Evolutionary conservation across 2,329 filamentous ascomycete genomes (phyloP).

Genomic region (Colletotrichum australisinense): DNA sequence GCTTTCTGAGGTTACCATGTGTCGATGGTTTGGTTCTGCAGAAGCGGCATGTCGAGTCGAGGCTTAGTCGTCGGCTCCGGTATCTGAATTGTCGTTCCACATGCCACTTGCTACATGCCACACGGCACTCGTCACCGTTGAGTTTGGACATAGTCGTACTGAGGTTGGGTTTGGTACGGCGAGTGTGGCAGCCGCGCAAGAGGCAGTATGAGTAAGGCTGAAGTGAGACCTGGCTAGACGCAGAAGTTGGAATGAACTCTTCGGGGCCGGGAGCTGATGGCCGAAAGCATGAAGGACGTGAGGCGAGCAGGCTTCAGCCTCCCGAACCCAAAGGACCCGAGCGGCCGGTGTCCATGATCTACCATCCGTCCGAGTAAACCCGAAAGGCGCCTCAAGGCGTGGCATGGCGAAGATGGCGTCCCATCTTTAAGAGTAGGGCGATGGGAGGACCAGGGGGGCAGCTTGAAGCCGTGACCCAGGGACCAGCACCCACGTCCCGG

Average conservation of each 20-base stretch:
- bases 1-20: background rate
- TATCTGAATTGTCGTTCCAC: background rate
- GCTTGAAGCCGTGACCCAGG: background rate
- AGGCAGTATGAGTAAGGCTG: slow-evolving; percentile 18
- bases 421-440: background rate
- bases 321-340: background rate
- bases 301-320: background rate
- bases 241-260: slow-evolving; percentile 20
- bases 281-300: background rate
- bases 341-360: slow-evolving; percentile 8
- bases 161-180: background rate
- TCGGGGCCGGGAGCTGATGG: background rate
- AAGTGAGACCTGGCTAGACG: slow-evolving; percentile 10
- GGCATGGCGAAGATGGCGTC: background rate
- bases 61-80: background rate
- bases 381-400: background rate
- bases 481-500: slow-evolving; percentile 2
- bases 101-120: background rate
- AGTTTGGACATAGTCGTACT: background rate
- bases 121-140: slow-evolving; percentile 2
- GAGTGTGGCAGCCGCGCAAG: slow-evolving; percentile 25
- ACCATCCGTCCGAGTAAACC: background rate
- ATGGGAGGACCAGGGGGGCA: background rate
- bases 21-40: background rate
- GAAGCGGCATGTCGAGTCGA: background rate